Conservation (phyloP, 163 green algal genomes). For the Botryococcus braunii region DNA sequence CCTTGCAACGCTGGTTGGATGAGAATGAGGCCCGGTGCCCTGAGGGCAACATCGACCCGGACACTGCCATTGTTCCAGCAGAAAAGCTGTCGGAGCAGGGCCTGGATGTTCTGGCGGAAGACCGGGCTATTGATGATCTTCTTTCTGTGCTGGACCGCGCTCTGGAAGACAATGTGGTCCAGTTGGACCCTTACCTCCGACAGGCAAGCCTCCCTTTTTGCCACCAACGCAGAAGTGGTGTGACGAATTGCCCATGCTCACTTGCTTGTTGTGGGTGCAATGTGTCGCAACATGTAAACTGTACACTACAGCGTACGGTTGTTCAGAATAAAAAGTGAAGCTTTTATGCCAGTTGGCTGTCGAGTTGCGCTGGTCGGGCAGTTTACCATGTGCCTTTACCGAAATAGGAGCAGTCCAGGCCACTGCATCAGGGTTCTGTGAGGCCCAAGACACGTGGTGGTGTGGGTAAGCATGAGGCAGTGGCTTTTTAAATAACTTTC, state of each 20-base stretch:
- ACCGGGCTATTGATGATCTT: slow-evolving; percentile 77
- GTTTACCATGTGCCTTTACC: no score
- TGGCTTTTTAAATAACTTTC: no score
- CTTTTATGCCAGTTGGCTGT: background rate
- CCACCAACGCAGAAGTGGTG: background rate
- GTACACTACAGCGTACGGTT: background rate
- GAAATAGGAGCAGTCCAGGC: no score
- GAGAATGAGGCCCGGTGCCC: slow-evolving; percentile 47
- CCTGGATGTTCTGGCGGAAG: slow-evolving; percentile 57
- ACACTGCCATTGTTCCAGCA: slow-evolving; percentile 49
- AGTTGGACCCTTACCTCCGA: slow-evolving; percentile 68
- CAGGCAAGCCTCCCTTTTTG: slow-evolving; percentile 33
- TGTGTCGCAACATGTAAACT: background rate
- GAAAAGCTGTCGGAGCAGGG: slow-evolving; percentile 64
- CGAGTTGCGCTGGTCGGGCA: no score
- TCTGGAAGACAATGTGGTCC: slow-evolving; percentile 42
- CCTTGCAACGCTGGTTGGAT: slow-evolving; percentile 58
- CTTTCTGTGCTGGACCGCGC: slow-evolving; percentile 71
- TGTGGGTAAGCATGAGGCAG: no score
- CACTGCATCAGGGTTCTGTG: no score
- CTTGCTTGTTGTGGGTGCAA: background rate
- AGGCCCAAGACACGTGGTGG: no score
- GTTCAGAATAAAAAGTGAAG: background rate
- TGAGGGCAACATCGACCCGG: slow-evolving; percentile 23
- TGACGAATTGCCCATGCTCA: background rate